Evolutionary conservation across 768 basidiomycete species (phyloP).

Genomic region (Boletus subparvulus): DNA sequence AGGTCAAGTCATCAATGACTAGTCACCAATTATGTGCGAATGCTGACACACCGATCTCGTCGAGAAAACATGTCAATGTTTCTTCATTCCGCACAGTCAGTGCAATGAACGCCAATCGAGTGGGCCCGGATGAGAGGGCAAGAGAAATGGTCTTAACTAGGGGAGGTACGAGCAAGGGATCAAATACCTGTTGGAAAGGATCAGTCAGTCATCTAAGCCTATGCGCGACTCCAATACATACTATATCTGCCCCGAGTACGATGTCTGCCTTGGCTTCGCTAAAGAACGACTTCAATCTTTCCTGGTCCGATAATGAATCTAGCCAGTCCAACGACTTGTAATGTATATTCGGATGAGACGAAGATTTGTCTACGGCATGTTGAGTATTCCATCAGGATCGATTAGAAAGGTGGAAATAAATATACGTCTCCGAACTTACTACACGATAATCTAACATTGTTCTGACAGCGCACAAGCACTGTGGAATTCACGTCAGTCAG

Average conservation of each 20-base stretch:
- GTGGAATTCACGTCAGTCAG: constrained; percentile 66
- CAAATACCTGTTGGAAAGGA: constrained; percentile 57
- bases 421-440: constrained; percentile 46
- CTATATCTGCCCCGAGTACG: constrained; percentile 72
- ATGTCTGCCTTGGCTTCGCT: constrained; percentile 49
- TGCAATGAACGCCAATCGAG: constrained; percentile 34
- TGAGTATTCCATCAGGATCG: background rate
- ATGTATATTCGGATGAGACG: constrained; percentile 44
- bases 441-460: constrained; percentile 61
- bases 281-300: constrained; percentile 30
- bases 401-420: background rate
- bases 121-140: constrained; percentile 23
- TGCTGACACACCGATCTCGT: constrained; percentile 29
- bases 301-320: constrained; percentile 44
- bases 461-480: constrained; percentile 59
- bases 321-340: constrained; percentile 65
- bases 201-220: background rate
- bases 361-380: constrained; percentile 50
- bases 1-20: background rate
- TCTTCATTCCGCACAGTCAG: constrained; percentile 53
- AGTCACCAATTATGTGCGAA: background rate
- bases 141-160: constrained; percentile 49
- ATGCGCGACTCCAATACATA: constrained; percentile 22
- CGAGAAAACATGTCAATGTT: constrained; percentile 49
- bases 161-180: constrained; percentile 58